Percentiles rank a stretch among this genome's conserved stretches.
Evolutionary conservation across 192 early-diverging fungal species (phyloP).

Genomic region (Haplosporangium gracile): DNA sequence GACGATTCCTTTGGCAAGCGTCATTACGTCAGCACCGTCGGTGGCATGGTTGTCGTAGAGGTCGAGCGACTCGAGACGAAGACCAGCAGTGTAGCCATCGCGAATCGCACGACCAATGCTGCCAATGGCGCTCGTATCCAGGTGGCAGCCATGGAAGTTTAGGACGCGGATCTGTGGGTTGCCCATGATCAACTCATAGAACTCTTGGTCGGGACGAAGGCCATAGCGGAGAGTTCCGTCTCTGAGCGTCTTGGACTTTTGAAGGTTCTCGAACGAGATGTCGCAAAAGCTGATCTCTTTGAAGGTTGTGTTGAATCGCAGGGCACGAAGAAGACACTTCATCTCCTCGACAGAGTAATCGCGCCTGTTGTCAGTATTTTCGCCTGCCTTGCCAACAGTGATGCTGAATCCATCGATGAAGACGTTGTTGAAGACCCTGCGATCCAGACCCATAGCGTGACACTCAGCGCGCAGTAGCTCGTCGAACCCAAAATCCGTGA

Average conservation of each 20-base stretch:
- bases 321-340: constrained; percentile 42
- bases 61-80: constrained; percentile 32
- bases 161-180: constrained; percentile 50
- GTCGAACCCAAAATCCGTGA: constrained; percentile 45
- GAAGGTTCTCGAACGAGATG: constrained; percentile 37
- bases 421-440: constrained; percentile 32
- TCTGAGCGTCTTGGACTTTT: constrained; percentile 46
- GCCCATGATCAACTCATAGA: constrained; percentile 53
- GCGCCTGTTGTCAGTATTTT: constrained; percentile 20
- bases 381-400: constrained; percentile 15
- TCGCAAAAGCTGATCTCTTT: constrained; percentile 45
- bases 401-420: constrained; percentile 25
- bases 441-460: constrained; percentile 35
- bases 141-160: constrained; percentile 24
- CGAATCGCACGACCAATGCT: constrained; percentile 42
- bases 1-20: constrained; percentile 50
- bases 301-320: constrained; percentile 53
- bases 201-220: constrained; percentile 48
- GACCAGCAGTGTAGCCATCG: constrained; percentile 26
- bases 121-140: constrained; percentile 42
- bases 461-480: constrained; percentile 41
- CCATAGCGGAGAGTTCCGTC: constrained; percentile 52
- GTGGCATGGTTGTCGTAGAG: constrained; percentile 45
- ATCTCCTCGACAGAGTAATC: constrained; percentile 50
- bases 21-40: constrained; percentile 54